A percentile compares a stretch with the other conserved stretches of the same genome.
These are phyloP conservation scores for Prunus mume DNA, from an alignment of 306 rosid species.

Conservation along the genomic window DNA sequence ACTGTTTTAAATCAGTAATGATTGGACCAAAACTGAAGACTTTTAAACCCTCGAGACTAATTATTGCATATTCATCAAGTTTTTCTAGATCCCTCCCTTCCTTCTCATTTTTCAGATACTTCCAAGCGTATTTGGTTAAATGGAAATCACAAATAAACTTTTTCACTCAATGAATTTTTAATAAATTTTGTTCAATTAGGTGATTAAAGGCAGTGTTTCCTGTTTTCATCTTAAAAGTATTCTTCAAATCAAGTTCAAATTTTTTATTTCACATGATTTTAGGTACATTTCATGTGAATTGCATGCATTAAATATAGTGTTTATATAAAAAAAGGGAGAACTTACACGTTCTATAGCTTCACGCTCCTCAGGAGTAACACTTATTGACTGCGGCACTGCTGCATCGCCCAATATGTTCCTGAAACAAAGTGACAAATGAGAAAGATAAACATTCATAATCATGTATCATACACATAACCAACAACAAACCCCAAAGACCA, in stretches of 20 bases:
- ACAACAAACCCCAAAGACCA: not conserved
- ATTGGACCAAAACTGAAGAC: not conserved
- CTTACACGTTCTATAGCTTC: slow-evolving; percentile 93
- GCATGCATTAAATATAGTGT: not conserved
- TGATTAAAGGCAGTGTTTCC: not conserved
- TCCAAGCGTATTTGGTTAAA: not conserved
- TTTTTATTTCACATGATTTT: not conserved
- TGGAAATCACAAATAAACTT: not conserved
- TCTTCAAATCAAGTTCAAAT: not conserved
- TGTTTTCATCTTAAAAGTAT: not conserved
- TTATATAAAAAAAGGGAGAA: slow-evolving; percentile 1
- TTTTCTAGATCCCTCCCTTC: not conserved
- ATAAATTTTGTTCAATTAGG: not conserved
- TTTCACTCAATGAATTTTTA: not conserved
- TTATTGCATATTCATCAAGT: not conserved
- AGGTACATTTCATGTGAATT: not conserved
- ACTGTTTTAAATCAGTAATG: not conserved
- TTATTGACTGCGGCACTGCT: slow-evolving; percentile 64
- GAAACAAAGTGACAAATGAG: slow-evolving; percentile 25
- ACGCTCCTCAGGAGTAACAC: slow-evolving; percentile 91
- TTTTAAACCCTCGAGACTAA: not conserved
- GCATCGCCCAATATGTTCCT: slow-evolving; percentile 69
- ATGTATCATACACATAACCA: not conserved
- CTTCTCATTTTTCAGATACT: not conserved
- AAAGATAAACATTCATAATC: not conserved